phyloP scores from a whole-genome alignment of 2,329 filamentous ascomycete genomes.

The Cercospora sesami region DNA sequence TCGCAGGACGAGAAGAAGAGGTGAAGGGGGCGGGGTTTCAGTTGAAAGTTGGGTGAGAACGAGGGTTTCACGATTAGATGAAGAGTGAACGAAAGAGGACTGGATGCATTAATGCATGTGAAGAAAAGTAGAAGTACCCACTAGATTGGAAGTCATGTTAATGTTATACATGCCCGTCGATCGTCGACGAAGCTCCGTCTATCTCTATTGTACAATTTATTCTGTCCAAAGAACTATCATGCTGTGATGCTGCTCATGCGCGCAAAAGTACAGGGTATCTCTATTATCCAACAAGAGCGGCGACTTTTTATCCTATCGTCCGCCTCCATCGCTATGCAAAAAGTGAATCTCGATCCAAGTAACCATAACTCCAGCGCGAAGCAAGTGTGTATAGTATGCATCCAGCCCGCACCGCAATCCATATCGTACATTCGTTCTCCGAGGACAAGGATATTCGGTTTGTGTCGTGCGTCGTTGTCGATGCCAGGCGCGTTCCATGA shows the following conservation, averaged over 20 bases:
- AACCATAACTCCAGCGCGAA: background rate
- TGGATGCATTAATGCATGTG: no score
- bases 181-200: background rate
- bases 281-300: background rate
- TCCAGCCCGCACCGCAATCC: background rate
- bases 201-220: background rate
- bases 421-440: background rate
- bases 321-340: background rate
- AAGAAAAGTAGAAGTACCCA: no score
- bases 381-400: background rate
- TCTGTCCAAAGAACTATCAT: background rate
- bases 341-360: background rate
- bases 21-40: conserved; percentile 52
- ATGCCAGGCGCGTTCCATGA: no score
- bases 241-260: background rate
- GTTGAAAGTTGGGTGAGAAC: conserved; percentile 35
- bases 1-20: conserved; percentile 51
- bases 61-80: background rate
- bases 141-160: no score
- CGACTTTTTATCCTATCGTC: background rate
- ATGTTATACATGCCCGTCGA: no score
- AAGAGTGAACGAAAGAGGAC: no score
- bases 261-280: background rate
- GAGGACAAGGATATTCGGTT: background rate
- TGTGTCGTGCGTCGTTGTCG: background rate